Conservation (phyloP, 768 basidiomycete genomes). For the Auriscalpium microsporum region DNA sequence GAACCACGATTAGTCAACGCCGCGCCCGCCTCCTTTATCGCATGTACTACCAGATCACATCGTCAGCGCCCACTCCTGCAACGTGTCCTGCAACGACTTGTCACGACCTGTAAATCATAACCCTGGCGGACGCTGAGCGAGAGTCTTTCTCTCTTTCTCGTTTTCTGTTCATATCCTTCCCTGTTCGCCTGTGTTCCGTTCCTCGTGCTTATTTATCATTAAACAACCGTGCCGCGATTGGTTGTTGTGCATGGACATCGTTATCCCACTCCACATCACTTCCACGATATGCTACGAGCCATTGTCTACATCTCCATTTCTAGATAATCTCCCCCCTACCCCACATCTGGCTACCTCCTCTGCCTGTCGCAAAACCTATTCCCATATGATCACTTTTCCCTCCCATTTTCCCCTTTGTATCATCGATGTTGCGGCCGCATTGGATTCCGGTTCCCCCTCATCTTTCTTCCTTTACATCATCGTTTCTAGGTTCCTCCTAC, state of each 20-base stretch:
- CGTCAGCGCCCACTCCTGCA: neutral
- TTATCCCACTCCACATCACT: neutral
- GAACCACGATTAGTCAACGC: neutral
- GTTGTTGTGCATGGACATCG: slow-evolving; percentile 9
- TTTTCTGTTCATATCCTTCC: neutral
- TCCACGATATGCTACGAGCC: slow-evolving; percentile 1
- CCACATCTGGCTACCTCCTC: neutral
- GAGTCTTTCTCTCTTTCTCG: neutral
- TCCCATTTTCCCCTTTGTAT: neutral
- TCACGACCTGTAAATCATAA: slow-evolving; percentile 10
- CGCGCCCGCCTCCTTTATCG: neutral
- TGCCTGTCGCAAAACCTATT: neutral
- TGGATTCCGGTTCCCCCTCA: neutral
- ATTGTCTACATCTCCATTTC: neutral
- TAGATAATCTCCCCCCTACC: neutral
- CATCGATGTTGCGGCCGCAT: neutral
- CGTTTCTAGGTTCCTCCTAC: no score
- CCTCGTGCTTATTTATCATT: slow-evolving; percentile 9
- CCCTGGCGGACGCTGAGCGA: neutral
- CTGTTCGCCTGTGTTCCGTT: neutral
- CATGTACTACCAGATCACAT: neutral
- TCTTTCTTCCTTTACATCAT: neutral
- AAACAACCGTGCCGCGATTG: slow-evolving; percentile 6
- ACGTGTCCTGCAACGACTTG: slow-evolving; percentile 2
- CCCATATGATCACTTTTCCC: neutral